These are phyloP conservation scores for Kwoniella shandongensis DNA, from an alignment of 768 basidiomycete genomes.

Conservation along the genomic window DNA sequence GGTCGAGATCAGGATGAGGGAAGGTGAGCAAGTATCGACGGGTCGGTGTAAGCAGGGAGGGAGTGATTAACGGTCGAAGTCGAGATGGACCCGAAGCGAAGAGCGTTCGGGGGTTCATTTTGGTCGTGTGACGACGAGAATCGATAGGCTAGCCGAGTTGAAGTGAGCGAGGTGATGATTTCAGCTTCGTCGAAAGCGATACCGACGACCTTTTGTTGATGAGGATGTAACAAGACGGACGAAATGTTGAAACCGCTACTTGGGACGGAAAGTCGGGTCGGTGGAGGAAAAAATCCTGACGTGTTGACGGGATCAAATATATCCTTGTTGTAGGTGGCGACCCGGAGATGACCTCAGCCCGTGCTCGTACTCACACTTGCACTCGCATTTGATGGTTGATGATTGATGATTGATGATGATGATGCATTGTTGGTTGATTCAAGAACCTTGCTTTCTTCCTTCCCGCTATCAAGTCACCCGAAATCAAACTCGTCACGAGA, in stretches of 20 bases:
- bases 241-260: background rate
- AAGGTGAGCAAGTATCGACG: slow-evolving; percentile 12
- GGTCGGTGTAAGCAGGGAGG: background rate
- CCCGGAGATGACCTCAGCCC: slow-evolving; percentile 1
- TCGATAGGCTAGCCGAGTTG: background rate
- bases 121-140: background rate
- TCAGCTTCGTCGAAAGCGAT: too few species aligned
- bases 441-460: too few species aligned
- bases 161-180: too few species aligned
- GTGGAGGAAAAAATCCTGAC: background rate
- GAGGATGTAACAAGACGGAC: too few species aligned
- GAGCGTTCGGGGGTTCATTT: slow-evolving; percentile 20
- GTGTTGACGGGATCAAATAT: background rate
- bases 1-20: slow-evolving; percentile 26
- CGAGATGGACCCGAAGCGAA: slow-evolving; percentile 12
- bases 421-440: too few species aligned
- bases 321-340: background rate
- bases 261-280: background rate
- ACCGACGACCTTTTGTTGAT: too few species aligned
- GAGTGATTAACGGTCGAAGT: slow-evolving; percentile 1
- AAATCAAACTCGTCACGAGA: too few species aligned
- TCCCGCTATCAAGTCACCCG: too few species aligned
- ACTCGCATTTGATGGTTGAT: too few species aligned
- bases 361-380: background rate
- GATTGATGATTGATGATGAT: too few species aligned